Base-by-base conservation (phyloP, 2,329 filamentous ascomycete genomes). In the Sporothrix phasma region DNA sequence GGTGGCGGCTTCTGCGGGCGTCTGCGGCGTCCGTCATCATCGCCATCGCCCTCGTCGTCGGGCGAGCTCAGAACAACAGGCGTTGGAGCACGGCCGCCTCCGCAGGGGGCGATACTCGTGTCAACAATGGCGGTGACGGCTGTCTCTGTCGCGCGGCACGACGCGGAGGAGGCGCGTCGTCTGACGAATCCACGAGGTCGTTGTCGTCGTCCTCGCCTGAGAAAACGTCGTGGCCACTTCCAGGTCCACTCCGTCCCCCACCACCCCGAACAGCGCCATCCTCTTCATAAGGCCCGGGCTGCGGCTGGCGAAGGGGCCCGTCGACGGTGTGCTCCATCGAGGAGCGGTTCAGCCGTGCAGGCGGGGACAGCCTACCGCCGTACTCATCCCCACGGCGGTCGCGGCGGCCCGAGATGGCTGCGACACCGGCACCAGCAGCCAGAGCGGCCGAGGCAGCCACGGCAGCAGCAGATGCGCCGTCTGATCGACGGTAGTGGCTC, bases 51-150 rank as follows among this genome's bases (percentile, higher is more conserved):
- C 17, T 49, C n/a, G 22, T 47, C 43, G 8, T 29, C 13, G 22
- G 62, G 39, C 51, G 41, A 63, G 19, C 45, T 64, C 37, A 60
- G 39, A 1, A 60, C 41, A 17, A 60, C 56, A 10, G 39, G 45
- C n/a, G 37, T 54, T 11, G 24, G 56, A n/a, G 19, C 37, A 15
- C 34, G 62, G 62, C n/a, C 41, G 37, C 19, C 26, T 45, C 39
- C 51, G 39, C 39, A 10, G 56, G 56, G 2, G 62, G 62, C 22
- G 62, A 61, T 19, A 46, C 53, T 46, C 62, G 62, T n/a, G 37
- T 64, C n/a, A 64, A n/a, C 1, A 64, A 17, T 2, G 62, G 62
- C 0, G 62, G 62, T n/a, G 49, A 51, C 4, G 51, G 51, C 10
- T 54, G 49, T 43, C 22, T 47, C 19, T 19, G 45, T 22, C 45